These are phyloP conservation scores for Colletotrichum theobromicola DNA, from an alignment of 2,329 filamentous ascomycete genomes.

Conservation along the genomic window DNA sequence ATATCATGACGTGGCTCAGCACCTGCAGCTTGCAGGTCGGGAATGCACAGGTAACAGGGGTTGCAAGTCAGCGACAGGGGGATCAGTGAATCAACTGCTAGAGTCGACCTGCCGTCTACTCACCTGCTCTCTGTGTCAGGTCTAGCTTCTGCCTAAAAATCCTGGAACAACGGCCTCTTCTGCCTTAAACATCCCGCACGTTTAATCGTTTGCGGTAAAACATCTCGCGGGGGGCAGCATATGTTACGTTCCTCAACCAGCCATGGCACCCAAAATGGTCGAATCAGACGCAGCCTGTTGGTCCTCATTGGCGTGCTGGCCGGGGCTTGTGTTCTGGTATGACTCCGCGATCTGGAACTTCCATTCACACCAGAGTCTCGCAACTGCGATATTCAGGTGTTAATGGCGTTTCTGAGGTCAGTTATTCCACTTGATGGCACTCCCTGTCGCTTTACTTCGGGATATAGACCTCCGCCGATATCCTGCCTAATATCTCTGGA, in stretches of 20 bases:
- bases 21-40: background rate
- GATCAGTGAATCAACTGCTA: background rate
- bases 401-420: background rate
- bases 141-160: background rate
- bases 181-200: background rate
- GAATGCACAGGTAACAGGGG: background rate
- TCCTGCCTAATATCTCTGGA: background rate
- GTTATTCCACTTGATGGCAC: background rate
- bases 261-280: background rate
- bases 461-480: background rate
- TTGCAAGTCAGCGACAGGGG: background rate
- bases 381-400: background rate
- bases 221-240: background rate
- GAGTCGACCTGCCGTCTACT: background rate
- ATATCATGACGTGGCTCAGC: background rate
- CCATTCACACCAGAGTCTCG: background rate
- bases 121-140: background rate
- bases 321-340: background rate
- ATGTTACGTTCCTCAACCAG: background rate
- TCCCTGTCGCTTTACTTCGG: background rate
- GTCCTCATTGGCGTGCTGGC: background rate
- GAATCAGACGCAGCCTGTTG: background rate
- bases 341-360: constrained; percentile 4
- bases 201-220: background rate
- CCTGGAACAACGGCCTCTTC: background rate